Base-by-base conservation (phyloP, 2,329 filamentous ascomycete species). In the Fusarium xyrophilum region DNA sequence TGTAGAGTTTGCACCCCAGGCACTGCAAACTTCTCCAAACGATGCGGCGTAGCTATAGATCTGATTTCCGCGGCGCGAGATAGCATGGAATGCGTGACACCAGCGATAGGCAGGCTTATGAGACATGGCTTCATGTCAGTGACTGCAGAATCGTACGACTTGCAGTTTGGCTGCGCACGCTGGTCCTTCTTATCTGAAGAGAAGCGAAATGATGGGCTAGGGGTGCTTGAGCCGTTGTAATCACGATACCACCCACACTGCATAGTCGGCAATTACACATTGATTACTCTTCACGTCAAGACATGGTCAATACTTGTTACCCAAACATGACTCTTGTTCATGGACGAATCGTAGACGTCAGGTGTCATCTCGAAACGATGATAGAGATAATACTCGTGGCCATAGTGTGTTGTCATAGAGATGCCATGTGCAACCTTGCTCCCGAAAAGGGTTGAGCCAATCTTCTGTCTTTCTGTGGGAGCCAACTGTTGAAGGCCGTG, bases 91-190 rank as follows among this genome's bases (percentile, higher is more conserved):
- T 46, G 46, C 28, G 36, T 46, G 38, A 54, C 25, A 53, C 17
- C 21, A 50, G 46, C 32, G 46, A 50, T 50, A 50, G 23, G 32
- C 60, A 36, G 21, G 33, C 38, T 56, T 40, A 23, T 63, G 54
- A 63, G 68, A 69, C 61, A 70, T 71, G 65, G 69, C 43, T 68
- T 68, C 42, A 42, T 58, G 15, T 27, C 38, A 54, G 51, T 54
- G 23, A 60, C 39, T 69, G 47, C 47, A 71, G 56, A 66, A 67
- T 71, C 68, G 65, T 70, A 70, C 68, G 68, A 70, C 60, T 36
- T 33, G 39, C 51, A 50, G 38, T 46, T 56, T 51, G 35, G 19
- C 32, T 56, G 40, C 27, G 47, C 46, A 12, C 46, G 25, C 23
- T 25, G 54, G 43, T 42, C 47, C 51, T 65, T 56, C 51, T 62